These are phyloP conservation scores for Amanita pallidorosea DNA, from an alignment of 768 basidiomycete species.

Conservation along the genomic window DNA sequence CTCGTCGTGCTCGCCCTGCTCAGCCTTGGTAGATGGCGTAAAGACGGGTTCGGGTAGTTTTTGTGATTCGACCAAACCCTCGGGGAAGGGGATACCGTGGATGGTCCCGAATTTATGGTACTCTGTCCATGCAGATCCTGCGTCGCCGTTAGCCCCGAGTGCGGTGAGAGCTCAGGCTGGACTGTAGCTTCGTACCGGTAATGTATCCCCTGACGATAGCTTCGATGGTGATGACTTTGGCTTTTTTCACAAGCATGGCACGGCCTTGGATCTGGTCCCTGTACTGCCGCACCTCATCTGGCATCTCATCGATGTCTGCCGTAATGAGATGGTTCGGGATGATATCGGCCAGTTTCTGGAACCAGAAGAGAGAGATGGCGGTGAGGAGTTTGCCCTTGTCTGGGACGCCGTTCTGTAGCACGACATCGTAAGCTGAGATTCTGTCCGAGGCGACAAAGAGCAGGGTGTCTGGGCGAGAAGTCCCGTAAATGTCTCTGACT, in stretches of 20 bases:
- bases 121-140: constrained; percentile 94
- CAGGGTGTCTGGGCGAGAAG: constrained; percentile 58
- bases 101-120: constrained; percentile 84
- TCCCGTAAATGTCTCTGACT: constrained; percentile 90
- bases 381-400: constrained; percentile 88
- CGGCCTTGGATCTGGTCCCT: constrained; percentile 71
- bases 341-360: constrained; percentile 65
- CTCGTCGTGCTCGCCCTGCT: constrained; percentile 89
- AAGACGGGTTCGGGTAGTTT: constrained; percentile 78
- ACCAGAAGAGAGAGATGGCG: constrained; percentile 92
- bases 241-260: constrained; percentile 85
- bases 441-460: constrained; percentile 94
- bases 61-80: constrained; percentile 76
- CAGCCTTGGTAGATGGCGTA: constrained; percentile 96
- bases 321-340: constrained; percentile 89
- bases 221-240: constrained; percentile 83
- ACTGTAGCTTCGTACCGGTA: constrained; percentile 47
- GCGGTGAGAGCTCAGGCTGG: background rate
- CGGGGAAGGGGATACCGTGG: constrained; percentile 71
- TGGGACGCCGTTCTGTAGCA: constrained; percentile 89
- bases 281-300: constrained; percentile 64
- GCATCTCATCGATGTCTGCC: constrained; percentile 71
- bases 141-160: too few species aligned
- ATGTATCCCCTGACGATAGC: constrained; percentile 95
- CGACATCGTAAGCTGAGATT: constrained; percentile 94